These are phyloP conservation scores for Adansonia rubrostipa DNA, from an alignment of 441 rosid species.

Conservation along the genomic window DNA sequence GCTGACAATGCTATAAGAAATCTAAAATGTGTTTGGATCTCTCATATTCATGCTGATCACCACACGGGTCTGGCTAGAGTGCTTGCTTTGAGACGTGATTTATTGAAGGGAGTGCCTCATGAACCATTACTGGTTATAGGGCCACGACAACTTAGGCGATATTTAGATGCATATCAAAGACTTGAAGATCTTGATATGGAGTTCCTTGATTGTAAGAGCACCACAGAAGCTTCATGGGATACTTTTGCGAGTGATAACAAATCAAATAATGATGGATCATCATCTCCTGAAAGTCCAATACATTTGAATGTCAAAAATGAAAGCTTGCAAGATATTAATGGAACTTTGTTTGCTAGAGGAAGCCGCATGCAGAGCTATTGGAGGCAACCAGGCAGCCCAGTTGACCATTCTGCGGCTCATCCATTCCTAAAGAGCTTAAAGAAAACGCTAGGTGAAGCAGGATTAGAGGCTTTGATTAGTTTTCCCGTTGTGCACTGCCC, in stretches of 20 bases:
- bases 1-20: constrained; percentile 71
- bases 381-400: constrained; percentile 56
- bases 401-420: constrained; percentile 47
- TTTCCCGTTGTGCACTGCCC: constrained; percentile 96
- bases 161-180: constrained; percentile 85
- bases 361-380: constrained; percentile 74
- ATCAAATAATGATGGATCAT: constrained; percentile 25
- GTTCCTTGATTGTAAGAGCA: constrained; percentile 85
- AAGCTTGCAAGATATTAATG: constrained; percentile 28
- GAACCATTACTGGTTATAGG: constrained; percentile 83
- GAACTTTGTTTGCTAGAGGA: constrained; percentile 62
- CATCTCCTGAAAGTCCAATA: constrained; percentile 35
- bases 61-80: constrained; percentile 85
- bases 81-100: constrained; percentile 73
- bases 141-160: constrained; percentile 77
- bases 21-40: constrained; percentile 82
- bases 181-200: constrained; percentile 90
- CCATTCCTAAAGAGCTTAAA: constrained; percentile 57
- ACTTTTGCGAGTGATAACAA: constrained; percentile 45
- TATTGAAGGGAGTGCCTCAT: constrained; percentile 63
- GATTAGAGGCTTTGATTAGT: constrained; percentile 70
- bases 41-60: constrained; percentile 97
- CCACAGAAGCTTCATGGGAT: constrained; percentile 64
- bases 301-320: constrained; percentile 18
- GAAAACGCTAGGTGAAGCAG: constrained; percentile 62